These are phyloP conservation scores for Arachis stenosperma DNA, from an alignment of 306 rosid genomes.

Conservation along the genomic window DNA sequence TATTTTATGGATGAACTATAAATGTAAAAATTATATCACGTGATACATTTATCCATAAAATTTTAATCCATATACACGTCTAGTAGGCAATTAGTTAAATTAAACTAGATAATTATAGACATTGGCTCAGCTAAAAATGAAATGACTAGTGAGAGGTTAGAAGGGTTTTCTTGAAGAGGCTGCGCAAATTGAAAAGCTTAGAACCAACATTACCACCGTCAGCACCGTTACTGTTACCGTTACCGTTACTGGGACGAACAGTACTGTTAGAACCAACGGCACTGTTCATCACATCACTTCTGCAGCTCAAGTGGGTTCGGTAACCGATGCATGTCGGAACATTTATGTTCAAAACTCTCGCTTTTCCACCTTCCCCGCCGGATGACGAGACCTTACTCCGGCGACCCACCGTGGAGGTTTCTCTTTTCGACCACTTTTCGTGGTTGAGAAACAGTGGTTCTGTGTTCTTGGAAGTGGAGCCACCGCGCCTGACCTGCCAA, in stretches of 20 bases:
- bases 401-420: conserved; percentile 38
- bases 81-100: conserved; percentile 6
- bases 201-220: conserved; percentile 33
- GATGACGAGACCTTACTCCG: conserved; percentile 40
- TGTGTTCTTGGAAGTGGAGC: conserved; percentile 40
- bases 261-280: conserved; percentile 25
- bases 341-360: conserved; percentile 63
- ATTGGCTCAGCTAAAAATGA: background rate
- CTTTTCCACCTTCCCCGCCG: conserved; percentile 30
- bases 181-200: conserved; percentile 67
- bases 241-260: background rate
- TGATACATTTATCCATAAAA: no score
- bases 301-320: conserved; percentile 57
- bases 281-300: conserved; percentile 57
- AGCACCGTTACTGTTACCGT: background rate
- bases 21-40: no score
- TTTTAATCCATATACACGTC: background rate
- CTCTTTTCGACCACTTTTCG: conserved; percentile 50
- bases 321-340: conserved; percentile 77
- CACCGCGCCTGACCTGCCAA: conserved; percentile 77
- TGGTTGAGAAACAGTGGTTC: conserved; percentile 35
- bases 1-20: no score
- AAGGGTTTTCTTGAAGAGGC: conserved; percentile 67
- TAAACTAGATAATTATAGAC: background rate
- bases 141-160: conserved; percentile 48